Evolutionary conservation across 2,329 filamentous ascomycete genomes (phyloP).

Genomic region (Penicillium sp.): DNA sequence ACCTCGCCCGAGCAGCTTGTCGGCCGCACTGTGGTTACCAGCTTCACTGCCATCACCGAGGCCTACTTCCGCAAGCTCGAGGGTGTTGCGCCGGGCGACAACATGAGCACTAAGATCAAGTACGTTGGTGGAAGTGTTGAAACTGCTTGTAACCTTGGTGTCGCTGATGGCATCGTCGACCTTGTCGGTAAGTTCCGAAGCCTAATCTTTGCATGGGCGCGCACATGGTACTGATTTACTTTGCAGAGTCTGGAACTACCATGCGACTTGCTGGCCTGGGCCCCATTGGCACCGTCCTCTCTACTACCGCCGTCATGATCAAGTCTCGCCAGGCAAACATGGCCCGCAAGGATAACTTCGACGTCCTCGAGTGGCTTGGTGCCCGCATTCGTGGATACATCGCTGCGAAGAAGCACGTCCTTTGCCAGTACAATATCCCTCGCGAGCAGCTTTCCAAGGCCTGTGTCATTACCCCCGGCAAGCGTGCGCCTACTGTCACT

Average conservation of each 20-base stretch:
- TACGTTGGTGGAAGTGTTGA: conserved; percentile 96
- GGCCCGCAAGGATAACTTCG: conserved; percentile 27
- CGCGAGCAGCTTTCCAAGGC: conserved; percentile 68
- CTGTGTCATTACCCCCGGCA: conserved; percentile 82
- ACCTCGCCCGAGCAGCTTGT: conserved; percentile 73
- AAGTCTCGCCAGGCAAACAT: conserved; percentile 84
- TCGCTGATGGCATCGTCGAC: conserved; percentile 96
- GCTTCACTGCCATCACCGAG: conserved; percentile 82
- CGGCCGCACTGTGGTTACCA: conserved; percentile 92
- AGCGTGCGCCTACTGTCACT: conserved; percentile 90
- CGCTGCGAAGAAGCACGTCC: conserved; percentile 87
- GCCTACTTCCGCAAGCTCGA: conserved; percentile 85
- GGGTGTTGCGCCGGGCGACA: conserved; percentile 32
- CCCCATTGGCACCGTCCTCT: conserved; percentile 90
- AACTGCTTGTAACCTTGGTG: conserved; percentile 90
- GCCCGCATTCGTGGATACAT: conserved; percentile 91
- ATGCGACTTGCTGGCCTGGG: conserved; percentile 95
- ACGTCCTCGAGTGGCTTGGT: conserved; percentile 79
- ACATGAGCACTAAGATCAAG: conserved; percentile 80
- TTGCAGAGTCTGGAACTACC: conserved; percentile 88
- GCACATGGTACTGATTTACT: conserved; percentile 2
- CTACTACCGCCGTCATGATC: conserved; percentile 86
- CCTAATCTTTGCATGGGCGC: neutral
- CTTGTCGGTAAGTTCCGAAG: conserved; percentile 73
- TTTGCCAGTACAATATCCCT: conserved; percentile 95